Evolutionary conservation across 257 asterid genomes (phyloP).

Genomic region (Parsonsia alboflavescens): DNA sequence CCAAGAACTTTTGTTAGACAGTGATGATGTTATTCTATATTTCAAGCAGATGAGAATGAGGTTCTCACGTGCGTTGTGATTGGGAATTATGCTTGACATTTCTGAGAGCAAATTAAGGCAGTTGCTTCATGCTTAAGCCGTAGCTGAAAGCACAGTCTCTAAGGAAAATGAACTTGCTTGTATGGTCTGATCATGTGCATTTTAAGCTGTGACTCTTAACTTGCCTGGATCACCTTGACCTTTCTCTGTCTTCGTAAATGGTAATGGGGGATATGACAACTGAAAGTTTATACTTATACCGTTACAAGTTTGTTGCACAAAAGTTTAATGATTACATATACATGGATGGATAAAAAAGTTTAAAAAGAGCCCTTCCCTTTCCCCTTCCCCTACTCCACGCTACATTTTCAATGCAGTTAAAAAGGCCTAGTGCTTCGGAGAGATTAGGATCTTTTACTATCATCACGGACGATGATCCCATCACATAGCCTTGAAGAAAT

Average conservation of each 20-base stretch:
- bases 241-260: no score
- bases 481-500: constrained; percentile 14
- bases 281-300: no score
- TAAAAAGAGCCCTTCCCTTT: not conserved
- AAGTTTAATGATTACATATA: not conserved
- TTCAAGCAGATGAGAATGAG: not conserved
- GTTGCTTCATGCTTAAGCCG: no score
- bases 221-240: no score
- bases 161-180: no score
- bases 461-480: not conserved
- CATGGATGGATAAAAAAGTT: not conserved
- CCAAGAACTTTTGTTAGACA: not conserved
- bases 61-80: not conserved
- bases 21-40: not conserved
- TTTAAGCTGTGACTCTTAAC: not conserved
- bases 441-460: not conserved
- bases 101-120: not conserved
- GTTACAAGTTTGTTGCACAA: not conserved
- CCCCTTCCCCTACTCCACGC: not conserved
- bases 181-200: not conserved
- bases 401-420: not conserved
- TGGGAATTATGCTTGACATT: not conserved
- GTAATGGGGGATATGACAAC: no score
- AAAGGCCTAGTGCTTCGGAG: not conserved
- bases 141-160: no score